Evolutionary conservation across 2,329 filamentous ascomycete species (phyloP).

Genomic region (Neobulgaria alba): DNA sequence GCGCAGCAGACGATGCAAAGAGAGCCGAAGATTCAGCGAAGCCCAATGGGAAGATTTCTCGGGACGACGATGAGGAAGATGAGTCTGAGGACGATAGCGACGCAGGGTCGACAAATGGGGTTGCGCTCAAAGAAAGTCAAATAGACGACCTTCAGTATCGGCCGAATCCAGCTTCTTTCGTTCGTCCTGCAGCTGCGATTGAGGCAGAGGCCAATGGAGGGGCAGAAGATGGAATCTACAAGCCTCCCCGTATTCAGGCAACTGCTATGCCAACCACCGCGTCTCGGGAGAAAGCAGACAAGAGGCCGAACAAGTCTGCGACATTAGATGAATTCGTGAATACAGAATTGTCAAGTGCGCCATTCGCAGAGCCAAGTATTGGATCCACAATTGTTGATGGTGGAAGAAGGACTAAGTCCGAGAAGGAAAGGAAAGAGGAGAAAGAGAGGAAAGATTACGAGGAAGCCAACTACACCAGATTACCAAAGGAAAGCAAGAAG

Average conservation of each 20-base stretch:
- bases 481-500: constrained; percentile 84
- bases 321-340: constrained; percentile 89
- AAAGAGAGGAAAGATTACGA: constrained; percentile 78
- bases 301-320: constrained; percentile 62
- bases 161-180: constrained; percentile 45
- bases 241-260: constrained; percentile 79
- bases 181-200: constrained; percentile 21
- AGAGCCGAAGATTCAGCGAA: constrained; percentile 32
- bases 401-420: constrained; percentile 71
- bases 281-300: constrained; percentile 44
- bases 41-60: constrained; percentile 6
- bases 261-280: constrained; percentile 65
- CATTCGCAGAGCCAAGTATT: constrained; percentile 79
- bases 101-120: constrained; percentile 17
- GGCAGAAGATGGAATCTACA: constrained; percentile 64
- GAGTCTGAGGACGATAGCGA: constrained; percentile 32
- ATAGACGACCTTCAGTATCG: constrained; percentile 55
- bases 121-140: constrained; percentile 19
- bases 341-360: constrained; percentile 73
- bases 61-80: constrained; percentile 17
- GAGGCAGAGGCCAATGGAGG: constrained; percentile 26
- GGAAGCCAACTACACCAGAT: constrained; percentile 81
- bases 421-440: constrained; percentile 67
- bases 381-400: constrained; percentile 78
- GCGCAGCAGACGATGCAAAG: constrained; percentile 63